Conservation (phyloP, 768 basidiomycete genomes). For the Boletus barrowsii region DNA sequence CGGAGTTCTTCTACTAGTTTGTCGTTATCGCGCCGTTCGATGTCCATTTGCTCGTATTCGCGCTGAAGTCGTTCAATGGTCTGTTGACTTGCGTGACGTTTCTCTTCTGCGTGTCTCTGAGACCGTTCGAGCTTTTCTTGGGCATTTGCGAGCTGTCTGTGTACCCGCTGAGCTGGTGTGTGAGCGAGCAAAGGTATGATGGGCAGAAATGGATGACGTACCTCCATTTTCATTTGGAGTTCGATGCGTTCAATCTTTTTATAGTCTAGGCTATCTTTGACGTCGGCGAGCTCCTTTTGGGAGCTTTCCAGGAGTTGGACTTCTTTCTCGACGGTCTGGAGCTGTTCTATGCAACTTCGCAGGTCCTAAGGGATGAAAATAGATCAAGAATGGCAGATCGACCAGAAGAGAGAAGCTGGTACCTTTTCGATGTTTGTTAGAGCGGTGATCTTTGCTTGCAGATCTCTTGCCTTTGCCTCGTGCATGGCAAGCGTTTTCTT, state of each 20-base stretch:
- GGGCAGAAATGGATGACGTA: constrained; percentile 24
- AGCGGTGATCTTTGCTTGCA: constrained; percentile 69
- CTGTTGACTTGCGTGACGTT: constrained; percentile 65
- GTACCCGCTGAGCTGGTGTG: constrained; percentile 55
- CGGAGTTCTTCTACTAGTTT: constrained; percentile 75
- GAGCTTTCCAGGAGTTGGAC: constrained; percentile 56
- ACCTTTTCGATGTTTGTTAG: constrained; percentile 77
- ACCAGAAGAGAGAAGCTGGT: background rate
- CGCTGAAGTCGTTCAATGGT: constrained; percentile 72
- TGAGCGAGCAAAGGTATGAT: background rate
- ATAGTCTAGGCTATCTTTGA: constrained; percentile 65
- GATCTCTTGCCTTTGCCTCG: constrained; percentile 74
- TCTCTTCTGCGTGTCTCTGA: constrained; percentile 77
- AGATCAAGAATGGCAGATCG: background rate
- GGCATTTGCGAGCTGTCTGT: constrained; percentile 77
- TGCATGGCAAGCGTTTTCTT: constrained; percentile 61
- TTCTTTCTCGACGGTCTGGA: constrained; percentile 73
- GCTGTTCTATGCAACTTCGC: constrained; percentile 66
- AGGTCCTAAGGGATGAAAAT: constrained; percentile 51
- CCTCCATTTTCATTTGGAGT: constrained; percentile 66
- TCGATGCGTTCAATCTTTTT: constrained; percentile 76
- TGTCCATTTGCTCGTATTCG: constrained; percentile 77
- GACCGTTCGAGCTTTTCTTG: constrained; percentile 79
- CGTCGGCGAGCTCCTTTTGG: constrained; percentile 65
- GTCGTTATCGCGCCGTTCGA: constrained; percentile 75